Conservation (phyloP, 2,329 filamentous ascomycete genomes). For the Tympanopsis confertula region DNA sequence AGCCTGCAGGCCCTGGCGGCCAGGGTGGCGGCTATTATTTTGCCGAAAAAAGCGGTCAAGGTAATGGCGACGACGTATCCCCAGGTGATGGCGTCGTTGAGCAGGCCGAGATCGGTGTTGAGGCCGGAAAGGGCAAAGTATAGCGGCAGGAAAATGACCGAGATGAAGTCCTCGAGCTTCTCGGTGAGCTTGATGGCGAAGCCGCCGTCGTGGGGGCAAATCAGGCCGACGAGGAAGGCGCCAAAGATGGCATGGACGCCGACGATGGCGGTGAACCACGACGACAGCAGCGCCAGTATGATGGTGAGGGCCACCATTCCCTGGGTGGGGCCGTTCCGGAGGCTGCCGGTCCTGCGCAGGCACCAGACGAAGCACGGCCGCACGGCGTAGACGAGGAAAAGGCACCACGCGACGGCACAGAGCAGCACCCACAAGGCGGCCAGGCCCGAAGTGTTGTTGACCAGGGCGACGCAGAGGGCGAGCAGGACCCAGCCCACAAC, state of each 20-base stretch:
- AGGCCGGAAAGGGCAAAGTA: slow-evolving; percentile 90
- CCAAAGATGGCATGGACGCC: slow-evolving; percentile 93
- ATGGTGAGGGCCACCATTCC: slow-evolving; percentile 73
- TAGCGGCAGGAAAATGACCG: slow-evolving; percentile 72
- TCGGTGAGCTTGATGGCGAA: slow-evolving; percentile 86
- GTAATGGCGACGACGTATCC: slow-evolving; percentile 80
- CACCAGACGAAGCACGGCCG: slow-evolving; percentile 66
- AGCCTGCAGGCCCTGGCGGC: slow-evolving; percentile 67
- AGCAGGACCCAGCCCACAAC: slow-evolving; percentile 85
- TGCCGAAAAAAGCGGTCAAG: slow-evolving; percentile 69
- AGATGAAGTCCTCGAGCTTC: slow-evolving; percentile 86
- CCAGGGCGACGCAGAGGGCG: slow-evolving; percentile 82
- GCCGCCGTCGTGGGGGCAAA: slow-evolving; percentile 79
- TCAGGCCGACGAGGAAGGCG: slow-evolving; percentile 77
- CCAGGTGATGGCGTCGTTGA: slow-evolving; percentile 76
- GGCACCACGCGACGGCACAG: slow-evolving; percentile 59
- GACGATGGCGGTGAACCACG: slow-evolving; percentile 80
- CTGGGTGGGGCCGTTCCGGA: slow-evolving; percentile 83
- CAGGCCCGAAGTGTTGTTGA: slow-evolving; percentile 74
- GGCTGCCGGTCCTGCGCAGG: slow-evolving; percentile 59
- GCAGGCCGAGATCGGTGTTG: slow-evolving; percentile 73
- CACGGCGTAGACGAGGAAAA: slow-evolving; percentile 64
- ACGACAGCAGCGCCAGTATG: slow-evolving; percentile 63
- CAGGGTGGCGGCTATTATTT: slow-evolving; percentile 71
- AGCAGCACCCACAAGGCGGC: slow-evolving; percentile 78